Evolutionary conservation across 345 rosid genomes (phyloP).

Genomic region (Eucalyptus regnans): DNA sequence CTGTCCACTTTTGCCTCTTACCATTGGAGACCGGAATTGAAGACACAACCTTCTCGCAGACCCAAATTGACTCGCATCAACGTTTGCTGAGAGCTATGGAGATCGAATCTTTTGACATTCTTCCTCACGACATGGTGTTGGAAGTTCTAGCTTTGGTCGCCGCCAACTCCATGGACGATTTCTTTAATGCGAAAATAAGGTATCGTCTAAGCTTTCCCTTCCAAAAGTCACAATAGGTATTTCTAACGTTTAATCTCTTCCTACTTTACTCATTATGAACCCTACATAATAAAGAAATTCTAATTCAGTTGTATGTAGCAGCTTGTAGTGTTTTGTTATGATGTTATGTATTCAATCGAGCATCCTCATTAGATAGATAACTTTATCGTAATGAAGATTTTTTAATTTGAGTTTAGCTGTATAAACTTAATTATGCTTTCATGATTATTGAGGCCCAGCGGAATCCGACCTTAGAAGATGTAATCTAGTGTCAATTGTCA

Average conservation of each 20-base stretch:
- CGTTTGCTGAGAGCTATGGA: background rate
- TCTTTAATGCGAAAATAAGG: background rate
- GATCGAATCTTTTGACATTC: rapidly evolving
- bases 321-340: background rate
- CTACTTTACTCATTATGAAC: background rate
- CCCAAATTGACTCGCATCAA: too few species aligned
- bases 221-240: rapidly evolving
- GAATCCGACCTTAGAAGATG: background rate
- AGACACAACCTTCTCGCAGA: rapidly evolving
- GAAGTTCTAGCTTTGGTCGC: background rate
- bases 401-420: background rate
- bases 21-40: background rate
- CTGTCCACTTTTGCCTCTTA: background rate
- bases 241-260: background rate
- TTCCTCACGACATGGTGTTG: background rate
- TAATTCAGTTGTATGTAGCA: background rate
- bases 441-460: background rate
- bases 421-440: background rate
- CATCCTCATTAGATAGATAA: background rate
- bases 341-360: background rate
- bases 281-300: background rate
- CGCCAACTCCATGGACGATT: background rate
- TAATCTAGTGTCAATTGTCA: background rate
- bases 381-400: background rate
- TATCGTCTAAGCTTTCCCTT: background rate